Base-by-base conservation (phyloP, 2,329 filamentous ascomycete species). In the Aschersonia sp. region DNA sequence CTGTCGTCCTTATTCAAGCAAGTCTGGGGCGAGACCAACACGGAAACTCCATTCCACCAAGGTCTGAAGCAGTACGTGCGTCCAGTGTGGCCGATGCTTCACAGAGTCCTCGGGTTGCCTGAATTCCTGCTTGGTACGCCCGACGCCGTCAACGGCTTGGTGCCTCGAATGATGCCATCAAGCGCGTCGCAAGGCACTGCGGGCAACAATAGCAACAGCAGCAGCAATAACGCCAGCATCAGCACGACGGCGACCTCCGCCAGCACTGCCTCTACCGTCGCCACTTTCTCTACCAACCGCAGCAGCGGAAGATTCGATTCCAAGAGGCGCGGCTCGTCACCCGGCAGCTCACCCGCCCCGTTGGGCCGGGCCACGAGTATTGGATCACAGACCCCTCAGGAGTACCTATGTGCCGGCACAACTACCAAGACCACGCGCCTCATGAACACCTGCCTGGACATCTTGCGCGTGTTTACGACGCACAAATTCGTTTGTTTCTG, bases 401-500 rank as follows among this genome's bases (percentile, higher is more conserved):
- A 82, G 31, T 80, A 79, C 48, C 63, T 82, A 30, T 72, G 77
- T 32, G 66, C 71, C 3, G 77, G 77, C 32, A 64, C 70, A 1
- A 72, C 77, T 5, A 79, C 74, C 9, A 81, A 80, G 58, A 76
- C 72, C 2, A 83, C 87, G 53, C 80, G 87, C 10, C 74, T 95
- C 48, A 85, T 90, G 73, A 90, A 88, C 58, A 89, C 86, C 1
- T 90, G 94, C 55, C 68, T 95, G 43, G 89, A 95, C 54, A 83
- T 95, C 8, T 64, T 95, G 45, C 78, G 86, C 46, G 77, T 94
- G 41, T 81, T 97, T 48, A 84, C 87, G 0, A 73, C 81, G 22
- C 81, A 89, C 60, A 92, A 89, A 56, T 81, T 95, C 56, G 88
- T 95, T 47, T 94, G 87, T 58, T 81, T 95, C 55, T 88, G 82